phyloP scores from a whole-genome alignment of 495 filamentous ascomycete genomes.

The Podospora conica region DNA sequence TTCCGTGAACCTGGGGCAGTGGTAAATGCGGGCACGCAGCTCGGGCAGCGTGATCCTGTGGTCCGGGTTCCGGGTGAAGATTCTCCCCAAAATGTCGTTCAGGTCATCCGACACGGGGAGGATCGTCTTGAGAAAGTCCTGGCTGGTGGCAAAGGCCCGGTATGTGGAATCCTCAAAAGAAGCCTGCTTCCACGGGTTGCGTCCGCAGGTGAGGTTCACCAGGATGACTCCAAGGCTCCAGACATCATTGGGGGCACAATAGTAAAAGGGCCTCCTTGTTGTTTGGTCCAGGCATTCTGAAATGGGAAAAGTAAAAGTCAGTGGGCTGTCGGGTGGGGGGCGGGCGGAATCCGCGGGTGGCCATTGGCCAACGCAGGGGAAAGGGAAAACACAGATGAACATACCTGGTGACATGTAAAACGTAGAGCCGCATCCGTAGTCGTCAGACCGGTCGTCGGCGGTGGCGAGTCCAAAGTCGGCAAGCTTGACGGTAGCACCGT shows the following conservation, averaged over 20 bases:
- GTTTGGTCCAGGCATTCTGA: conserved; percentile 90
- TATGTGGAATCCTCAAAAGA: conserved; percentile 92
- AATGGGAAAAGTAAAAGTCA: conserved; percentile 24
- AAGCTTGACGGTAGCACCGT: conserved; percentile 83
- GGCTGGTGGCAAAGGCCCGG: conserved; percentile 80
- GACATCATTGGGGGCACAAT: conserved; percentile 90
- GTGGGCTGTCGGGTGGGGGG: conserved; percentile 19
- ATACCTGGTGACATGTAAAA: conserved; percentile 99
- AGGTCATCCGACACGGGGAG: conserved; percentile 86
- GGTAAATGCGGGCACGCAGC: conserved; percentile 66
- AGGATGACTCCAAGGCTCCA: conserved; percentile 97
- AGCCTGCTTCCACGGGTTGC: conserved; percentile 97
- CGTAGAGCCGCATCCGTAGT: conserved; percentile 96
- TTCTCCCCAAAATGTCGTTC: conserved; percentile 76
- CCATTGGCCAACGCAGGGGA: conserved; percentile 2
- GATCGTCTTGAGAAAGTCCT: conserved; percentile 85
- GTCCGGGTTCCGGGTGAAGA: conserved; percentile 84
- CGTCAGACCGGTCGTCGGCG: conserved; percentile 71
- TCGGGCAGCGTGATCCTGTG: conserved; percentile 82
- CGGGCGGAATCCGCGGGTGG: neutral
- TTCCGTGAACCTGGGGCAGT: conserved; percentile 70
- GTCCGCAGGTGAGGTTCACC: conserved; percentile 94
- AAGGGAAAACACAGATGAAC: conserved; percentile 21
- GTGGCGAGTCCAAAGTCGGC: conserved; percentile 97
- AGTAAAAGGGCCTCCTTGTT: conserved; percentile 76